These are phyloP conservation scores for Cutaneotrichosporon sp. DNA, from an alignment of 1,284 basidiomycete genomes.

Conservation along the genomic window DNA sequence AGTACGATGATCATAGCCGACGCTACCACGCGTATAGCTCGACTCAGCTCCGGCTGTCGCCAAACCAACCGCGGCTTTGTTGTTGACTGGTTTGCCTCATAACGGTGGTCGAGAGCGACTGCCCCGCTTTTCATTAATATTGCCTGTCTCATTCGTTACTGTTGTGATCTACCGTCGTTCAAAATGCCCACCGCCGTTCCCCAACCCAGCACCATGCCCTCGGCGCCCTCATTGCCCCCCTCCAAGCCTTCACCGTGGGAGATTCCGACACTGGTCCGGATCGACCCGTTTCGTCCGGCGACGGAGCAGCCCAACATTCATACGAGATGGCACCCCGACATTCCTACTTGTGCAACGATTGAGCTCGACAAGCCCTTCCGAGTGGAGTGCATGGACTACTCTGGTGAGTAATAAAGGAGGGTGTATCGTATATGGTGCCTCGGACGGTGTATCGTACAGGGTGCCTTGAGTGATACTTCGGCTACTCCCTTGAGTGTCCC, in stretches of 20 bases:
- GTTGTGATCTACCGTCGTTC: too few species aligned
- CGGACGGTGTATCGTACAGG: too few species aligned
- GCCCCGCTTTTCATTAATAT: too few species aligned
- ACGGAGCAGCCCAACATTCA: conserved; percentile 28
- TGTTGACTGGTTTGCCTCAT: too few species aligned
- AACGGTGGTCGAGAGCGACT: too few species aligned
- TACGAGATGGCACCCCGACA: conserved; percentile 45
- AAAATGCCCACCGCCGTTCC: neutral
- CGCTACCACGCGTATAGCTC: too few species aligned
- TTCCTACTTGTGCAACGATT: conserved; percentile 34
- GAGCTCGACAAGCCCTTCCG: conserved; percentile 59
- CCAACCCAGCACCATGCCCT: neutral
- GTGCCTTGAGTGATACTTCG: too few species aligned
- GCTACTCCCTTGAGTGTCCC: neutral
- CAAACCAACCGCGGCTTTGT: too few species aligned
- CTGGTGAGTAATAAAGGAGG: conserved; percentile 58
- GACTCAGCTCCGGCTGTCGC: too few species aligned
- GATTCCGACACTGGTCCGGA: conserved; percentile 25
- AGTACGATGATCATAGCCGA: too few species aligned
- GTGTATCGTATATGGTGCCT: too few species aligned
- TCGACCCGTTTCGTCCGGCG: conserved; percentile 32
- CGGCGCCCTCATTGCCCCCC: neutral
- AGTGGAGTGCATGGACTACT: conserved; percentile 72
- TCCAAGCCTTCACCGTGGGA: neutral
- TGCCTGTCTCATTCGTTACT: too few species aligned